Conservation (phyloP, 805 yeast species). For the Yarrowia bubula region DNA sequence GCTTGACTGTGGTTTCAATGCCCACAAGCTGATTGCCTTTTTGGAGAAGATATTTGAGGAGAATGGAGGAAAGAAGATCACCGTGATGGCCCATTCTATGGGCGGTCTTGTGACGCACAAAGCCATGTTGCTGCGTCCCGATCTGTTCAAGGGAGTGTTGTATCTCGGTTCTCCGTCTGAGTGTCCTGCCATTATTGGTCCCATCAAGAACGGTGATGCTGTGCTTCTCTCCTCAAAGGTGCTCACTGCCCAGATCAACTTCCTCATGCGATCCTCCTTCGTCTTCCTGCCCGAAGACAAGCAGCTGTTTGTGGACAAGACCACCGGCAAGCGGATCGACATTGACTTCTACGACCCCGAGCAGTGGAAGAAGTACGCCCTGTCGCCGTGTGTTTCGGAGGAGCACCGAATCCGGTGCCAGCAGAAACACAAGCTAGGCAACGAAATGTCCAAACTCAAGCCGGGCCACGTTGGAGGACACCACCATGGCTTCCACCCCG, state of each 20-base stretch:
- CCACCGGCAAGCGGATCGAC: constrained; percentile 35
- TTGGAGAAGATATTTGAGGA: constrained; percentile 43
- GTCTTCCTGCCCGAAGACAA: constrained; percentile 76
- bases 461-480: neutral
- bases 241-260: constrained; percentile 75
- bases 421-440: neutral
- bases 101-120: constrained; percentile 87
- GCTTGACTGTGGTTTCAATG: constrained; percentile 57
- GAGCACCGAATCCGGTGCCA: constrained; percentile 29
- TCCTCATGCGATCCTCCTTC: constrained; percentile 83
- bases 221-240: constrained; percentile 72
- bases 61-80: constrained; percentile 51
- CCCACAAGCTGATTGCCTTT: constrained; percentile 52
- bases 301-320: constrained; percentile 62
- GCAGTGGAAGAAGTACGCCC: constrained; percentile 71
- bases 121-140: constrained; percentile 66
- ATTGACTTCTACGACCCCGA: constrained; percentile 78
- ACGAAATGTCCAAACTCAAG: neutral
- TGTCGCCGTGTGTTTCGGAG: constrained; percentile 67
- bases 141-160: constrained; percentile 66
- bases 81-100: constrained; percentile 88
- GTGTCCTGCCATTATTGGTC: constrained; percentile 84
- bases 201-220: constrained; percentile 76
- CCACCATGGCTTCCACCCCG: neutral
- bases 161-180: constrained; percentile 84